Conservation (phyloP, 768 basidiomycete genomes). For the Phylloporus sp. region DNA sequence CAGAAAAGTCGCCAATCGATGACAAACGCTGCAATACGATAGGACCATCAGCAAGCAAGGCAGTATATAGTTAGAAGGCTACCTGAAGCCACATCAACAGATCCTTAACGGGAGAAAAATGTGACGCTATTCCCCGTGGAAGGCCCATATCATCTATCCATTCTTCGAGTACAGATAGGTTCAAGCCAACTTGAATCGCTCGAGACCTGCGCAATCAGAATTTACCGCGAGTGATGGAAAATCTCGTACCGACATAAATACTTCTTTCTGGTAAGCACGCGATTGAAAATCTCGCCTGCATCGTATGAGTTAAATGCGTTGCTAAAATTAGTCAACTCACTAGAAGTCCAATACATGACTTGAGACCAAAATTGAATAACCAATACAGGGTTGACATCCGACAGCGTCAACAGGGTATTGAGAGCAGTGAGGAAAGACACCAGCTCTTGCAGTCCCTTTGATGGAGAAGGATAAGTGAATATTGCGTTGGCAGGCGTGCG, state of each 20-base stretch:
- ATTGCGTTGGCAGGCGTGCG: slow-evolving; percentile 48
- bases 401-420: slow-evolving; percentile 75
- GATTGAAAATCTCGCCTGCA: slow-evolving; percentile 79
- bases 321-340: slow-evolving; percentile 43
- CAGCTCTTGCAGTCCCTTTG: slow-evolving; percentile 50
- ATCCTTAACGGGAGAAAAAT: slow-evolving; percentile 82
- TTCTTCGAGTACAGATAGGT: slow-evolving; percentile 79
- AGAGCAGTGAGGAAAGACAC: slow-evolving; percentile 81
- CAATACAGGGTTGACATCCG: slow-evolving; percentile 86
- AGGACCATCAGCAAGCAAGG: neutral
- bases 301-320: slow-evolving; percentile 8
- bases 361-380: slow-evolving; percentile 93
- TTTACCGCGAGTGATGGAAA: neutral
- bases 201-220: slow-evolving; percentile 47
- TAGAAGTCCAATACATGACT: slow-evolving; percentile 97
- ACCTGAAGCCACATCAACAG: slow-evolving; percentile 85
- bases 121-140: slow-evolving; percentile 70
- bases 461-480: slow-evolving; percentile 42
- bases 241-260: slow-evolving; percentile 76
- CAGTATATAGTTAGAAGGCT: slow-evolving; percentile 1
- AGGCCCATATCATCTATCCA: slow-evolving; percentile 83
- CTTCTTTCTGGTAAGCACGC: slow-evolving; percentile 85
- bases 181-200: slow-evolving; percentile 87
- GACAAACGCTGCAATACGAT: slow-evolving; percentile 60
- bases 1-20: slow-evolving; percentile 81